A percentile compares a stretch with the other conserved stretches of the same genome.
Conservation (phyloP, 257 asterid genomes). For the Apocynum venetum region DNA sequence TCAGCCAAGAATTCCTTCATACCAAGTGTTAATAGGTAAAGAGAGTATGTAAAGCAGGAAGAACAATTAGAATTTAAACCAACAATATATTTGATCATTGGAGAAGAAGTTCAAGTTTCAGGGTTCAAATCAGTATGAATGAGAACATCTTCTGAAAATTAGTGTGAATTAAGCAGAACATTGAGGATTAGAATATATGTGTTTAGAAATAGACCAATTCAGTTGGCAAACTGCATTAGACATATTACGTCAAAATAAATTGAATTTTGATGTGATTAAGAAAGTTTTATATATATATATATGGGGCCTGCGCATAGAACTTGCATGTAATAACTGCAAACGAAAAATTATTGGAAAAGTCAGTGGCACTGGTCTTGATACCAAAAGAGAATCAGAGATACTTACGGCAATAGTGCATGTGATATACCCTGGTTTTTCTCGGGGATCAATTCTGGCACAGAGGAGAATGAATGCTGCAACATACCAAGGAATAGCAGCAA, state of each 20-base stretch:
- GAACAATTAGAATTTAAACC: background rate
- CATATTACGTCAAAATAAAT: background rate
- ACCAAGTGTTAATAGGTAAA: background rate
- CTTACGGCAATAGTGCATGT: slow-evolving; percentile 77
- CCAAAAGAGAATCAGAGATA: slow-evolving; percentile 18
- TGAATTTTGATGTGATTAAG: background rate
- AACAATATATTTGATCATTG: background rate
- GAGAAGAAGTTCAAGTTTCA: background rate
- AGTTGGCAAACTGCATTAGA: background rate
- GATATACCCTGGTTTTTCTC: slow-evolving; percentile 86
- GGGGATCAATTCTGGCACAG: slow-evolving; percentile 68
- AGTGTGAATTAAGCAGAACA: background rate
- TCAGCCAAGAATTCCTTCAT: background rate
- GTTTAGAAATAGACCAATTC: background rate
- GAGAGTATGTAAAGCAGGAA: background rate
- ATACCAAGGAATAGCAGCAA: slow-evolving; percentile 86
- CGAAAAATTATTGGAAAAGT: background rate
- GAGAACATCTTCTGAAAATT: background rate
- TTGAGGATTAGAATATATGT: background rate
- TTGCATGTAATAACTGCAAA: background rate
- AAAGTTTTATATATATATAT: background rate
- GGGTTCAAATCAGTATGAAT: background rate
- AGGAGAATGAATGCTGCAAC: slow-evolving; percentile 54
- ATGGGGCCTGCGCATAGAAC: background rate
- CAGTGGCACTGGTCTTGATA: background rate